Percentiles rank a stretch among this genome's conserved stretches.
These are phyloP conservation scores for Psidium friedrichsthalianum DNA, from an alignment of 345 rosid species.

Conservation along the genomic window DNA sequence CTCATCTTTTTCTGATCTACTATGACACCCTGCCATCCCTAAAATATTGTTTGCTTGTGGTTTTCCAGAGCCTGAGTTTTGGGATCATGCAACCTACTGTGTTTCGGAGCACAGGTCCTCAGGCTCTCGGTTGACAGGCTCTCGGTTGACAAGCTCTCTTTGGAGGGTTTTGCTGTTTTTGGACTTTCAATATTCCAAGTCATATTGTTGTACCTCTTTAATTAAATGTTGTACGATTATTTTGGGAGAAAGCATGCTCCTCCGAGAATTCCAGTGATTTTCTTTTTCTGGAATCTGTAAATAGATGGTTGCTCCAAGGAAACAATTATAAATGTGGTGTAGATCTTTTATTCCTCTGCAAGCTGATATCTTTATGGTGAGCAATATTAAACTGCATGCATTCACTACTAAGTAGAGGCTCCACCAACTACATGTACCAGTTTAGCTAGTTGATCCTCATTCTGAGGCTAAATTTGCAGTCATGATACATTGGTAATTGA, in stretches of 20 bases:
- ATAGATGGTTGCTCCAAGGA: background rate
- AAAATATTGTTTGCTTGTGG: background rate
- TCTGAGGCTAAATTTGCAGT: background rate
- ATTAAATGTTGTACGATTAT: background rate
- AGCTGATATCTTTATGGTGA: background rate
- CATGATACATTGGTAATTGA: background rate
- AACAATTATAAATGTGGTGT: background rate
- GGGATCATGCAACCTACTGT: background rate
- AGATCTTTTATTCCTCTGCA: background rate
- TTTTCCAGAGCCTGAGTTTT: background rate
- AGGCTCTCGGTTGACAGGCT: background rate
- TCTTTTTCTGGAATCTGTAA: background rate
- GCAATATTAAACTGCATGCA: background rate
- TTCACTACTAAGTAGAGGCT: background rate
- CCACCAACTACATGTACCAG: background rate
- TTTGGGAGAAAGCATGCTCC: background rate
- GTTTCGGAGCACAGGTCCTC: background rate
- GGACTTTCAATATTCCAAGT: background rate
- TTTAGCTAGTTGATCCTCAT: background rate
- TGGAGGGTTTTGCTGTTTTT: background rate
- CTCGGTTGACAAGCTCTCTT: background rate
- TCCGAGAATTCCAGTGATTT: background rate
- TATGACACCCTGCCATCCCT: background rate
- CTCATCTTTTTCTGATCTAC: background rate
- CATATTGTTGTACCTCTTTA: background rate